phyloP scores from a whole-genome alignment of 164 flowering plant species.

The Nymphaea colorata region DNA sequence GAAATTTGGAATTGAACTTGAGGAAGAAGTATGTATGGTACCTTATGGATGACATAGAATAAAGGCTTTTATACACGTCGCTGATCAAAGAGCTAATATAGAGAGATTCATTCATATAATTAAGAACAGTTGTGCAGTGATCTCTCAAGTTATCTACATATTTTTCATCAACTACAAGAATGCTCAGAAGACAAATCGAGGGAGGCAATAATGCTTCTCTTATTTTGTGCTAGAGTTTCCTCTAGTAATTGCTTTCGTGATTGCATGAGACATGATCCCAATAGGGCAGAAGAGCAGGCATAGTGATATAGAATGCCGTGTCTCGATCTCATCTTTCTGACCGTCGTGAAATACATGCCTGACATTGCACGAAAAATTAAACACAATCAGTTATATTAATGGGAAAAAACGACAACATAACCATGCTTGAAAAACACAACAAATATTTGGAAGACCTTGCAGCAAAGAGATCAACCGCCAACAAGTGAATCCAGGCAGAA shows the following conservation, averaged over 20 bases:
- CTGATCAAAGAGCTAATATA: no score
- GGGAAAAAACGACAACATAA: background rate
- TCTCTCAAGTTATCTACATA: background rate
- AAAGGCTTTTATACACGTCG: no score
- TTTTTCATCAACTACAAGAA: background rate
- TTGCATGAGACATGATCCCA: slow-evolving; percentile 55
- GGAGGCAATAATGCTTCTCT: background rate
- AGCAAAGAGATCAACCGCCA: slow-evolving; percentile 85
- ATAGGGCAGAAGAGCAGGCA: slow-evolving; percentile 81
- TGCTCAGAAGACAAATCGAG: background rate
- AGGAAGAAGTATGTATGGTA: slow-evolving; percentile 24
- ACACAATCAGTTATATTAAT: background rate
- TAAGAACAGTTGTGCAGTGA: no score
- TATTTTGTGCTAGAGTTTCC: slow-evolving; percentile 4
- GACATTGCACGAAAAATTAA: slow-evolving; percentile 1
- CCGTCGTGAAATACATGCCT: slow-evolving; percentile 90
- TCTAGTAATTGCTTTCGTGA: slow-evolving; percentile 54
- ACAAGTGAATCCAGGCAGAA: slow-evolving; percentile 92
- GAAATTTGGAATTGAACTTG: slow-evolving; percentile 25
- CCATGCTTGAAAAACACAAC: background rate
- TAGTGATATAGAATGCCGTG: slow-evolving; percentile 88
- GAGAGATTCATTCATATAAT: no score
- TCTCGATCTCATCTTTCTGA: slow-evolving; percentile 52
- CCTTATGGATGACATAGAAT: slow-evolving; percentile 1
- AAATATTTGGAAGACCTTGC: slow-evolving; percentile 46